These are phyloP conservation scores for Lotus japonicus DNA, from an alignment of 306 rosid species.

Conservation along the genomic window DNA sequence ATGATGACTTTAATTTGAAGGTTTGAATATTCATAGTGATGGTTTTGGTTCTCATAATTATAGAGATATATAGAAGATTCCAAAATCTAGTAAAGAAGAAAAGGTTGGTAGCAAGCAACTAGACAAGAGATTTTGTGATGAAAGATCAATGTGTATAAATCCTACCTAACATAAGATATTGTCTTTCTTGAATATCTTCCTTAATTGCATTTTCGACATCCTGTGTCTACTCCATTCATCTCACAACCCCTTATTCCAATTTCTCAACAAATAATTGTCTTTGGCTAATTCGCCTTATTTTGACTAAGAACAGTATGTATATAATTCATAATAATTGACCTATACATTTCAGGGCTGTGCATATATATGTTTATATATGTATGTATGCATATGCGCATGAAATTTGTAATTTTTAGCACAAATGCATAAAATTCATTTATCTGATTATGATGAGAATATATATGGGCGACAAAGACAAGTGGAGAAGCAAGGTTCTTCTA, in stretches of 20 bases:
- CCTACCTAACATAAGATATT: conserved; percentile 13
- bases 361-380: neutral
- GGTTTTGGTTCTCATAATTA: conserved; percentile 11
- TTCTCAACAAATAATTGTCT: too few species aligned
- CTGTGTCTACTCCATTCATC: too few species aligned
- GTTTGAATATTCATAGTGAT: conserved; percentile 12
- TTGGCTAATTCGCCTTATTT: neutral
- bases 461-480: conserved; percentile 1
- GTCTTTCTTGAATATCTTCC: neutral
- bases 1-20: neutral
- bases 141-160: neutral
- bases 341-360: neutral
- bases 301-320: neutral
- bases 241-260: too few species aligned
- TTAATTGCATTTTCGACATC: too few species aligned
- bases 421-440: neutral
- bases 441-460: neutral
- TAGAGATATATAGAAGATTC: neutral
- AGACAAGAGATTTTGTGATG: conserved; percentile 12
- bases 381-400: too few species aligned
- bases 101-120: conserved; percentile 13
- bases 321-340: too few species aligned
- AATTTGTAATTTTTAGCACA: too few species aligned
- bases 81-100: conserved; percentile 3
- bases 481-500: neutral